A percentile compares a stretch with the other conserved stretches of the same genome.
These are phyloP conservation scores for Apiotrichum montevideense DNA, from an alignment of 1,284 basidiomycete genomes.

Conservation along the genomic window DNA sequence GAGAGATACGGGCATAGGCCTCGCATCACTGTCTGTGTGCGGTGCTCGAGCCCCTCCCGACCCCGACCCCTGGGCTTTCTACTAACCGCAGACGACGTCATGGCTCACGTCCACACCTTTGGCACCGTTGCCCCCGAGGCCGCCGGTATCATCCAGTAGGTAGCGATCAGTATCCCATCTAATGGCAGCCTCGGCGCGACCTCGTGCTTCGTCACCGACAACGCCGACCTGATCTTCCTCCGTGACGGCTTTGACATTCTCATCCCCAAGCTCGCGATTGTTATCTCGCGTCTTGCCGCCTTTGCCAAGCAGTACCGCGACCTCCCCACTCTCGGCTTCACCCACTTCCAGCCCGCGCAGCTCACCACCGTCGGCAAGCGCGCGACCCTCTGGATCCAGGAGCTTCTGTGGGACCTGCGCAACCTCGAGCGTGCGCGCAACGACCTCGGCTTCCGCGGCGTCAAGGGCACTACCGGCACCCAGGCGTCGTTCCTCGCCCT, in stretches of 20 bases:
- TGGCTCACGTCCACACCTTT: conserved; percentile 99
- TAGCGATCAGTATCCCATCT: conserved; percentile 5
- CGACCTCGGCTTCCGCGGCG: conserved; percentile 95
- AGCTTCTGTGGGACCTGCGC: conserved; percentile 92
- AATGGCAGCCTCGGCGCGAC: conserved; percentile 77
- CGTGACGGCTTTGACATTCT: conserved; percentile 79
- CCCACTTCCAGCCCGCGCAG: conserved; percentile 98
- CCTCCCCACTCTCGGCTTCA: conserved; percentile 90
- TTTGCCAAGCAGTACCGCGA: conserved; percentile 71
- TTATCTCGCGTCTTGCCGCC: conserved; percentile 77
- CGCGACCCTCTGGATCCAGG: conserved; percentile 96
- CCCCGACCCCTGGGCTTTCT: conserved; percentile 1
- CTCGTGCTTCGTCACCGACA: conserved; percentile 98
- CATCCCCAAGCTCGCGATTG: conserved; percentile 76
- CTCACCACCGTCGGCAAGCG: conserved; percentile 98
- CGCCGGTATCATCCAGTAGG: conserved; percentile 93
- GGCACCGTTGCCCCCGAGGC: conserved; percentile 89
- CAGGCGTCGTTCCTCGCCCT: conserved; percentile 92
- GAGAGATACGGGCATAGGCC: too few relatives aligned
- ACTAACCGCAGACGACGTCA: conserved; percentile 66
- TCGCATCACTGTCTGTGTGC: too few relatives aligned
- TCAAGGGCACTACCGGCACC: conserved; percentile 98
- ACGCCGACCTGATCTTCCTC: conserved; percentile 95
- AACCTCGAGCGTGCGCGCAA: conserved; percentile 86
- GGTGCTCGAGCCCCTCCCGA: not conserved